Base-by-base conservation (phyloP, 2,329 filamentous ascomycete species). In the Colletotrichum endophyticum region DNA sequence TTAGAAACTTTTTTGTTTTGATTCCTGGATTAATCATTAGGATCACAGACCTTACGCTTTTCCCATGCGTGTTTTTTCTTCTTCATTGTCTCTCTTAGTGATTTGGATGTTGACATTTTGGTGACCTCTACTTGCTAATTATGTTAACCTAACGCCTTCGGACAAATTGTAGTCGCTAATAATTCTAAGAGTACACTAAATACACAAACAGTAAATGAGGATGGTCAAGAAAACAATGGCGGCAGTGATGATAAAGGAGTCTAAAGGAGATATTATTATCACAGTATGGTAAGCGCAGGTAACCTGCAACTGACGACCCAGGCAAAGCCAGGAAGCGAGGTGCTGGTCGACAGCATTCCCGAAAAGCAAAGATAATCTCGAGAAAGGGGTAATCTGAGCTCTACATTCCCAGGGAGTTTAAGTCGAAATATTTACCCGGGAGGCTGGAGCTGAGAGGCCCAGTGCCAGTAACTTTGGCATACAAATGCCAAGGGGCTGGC, bases 191-290 rank as follows among this genome's bases (percentile, higher is more conserved):
- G 36, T 5, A 39, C 36, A 19, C 36, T 19, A 2, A 8, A 39
- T 6, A 19, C 8, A 39, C 4, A 39, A 39, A 8, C 16, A 39
- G 36, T 8, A 19, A 39, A 8, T 19, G 16, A 19, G 8, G 8
- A 39, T 39, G 16, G 36, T 9, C 8, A 19, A 39, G 7, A 19
- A 16, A 9, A 19, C 7, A 19, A 19, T 9, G 36, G 16, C 16
- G 36, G 36, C 36, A 39, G 16, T 19, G 15, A 39, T 19, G 4
- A 39, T 6, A 49, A 11, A 22, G 11, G 9, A 49, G n/a, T 49
- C 6, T 22, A 22, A 0, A 22, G 19, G 11, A 49, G 2, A n/a
- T 49, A 2, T 49, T 0, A 4, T 7, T 12, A 11, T 4, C 3
- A 13, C 0, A 7, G 11, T 11, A 53, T 11, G 1, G n/a, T 4